These are phyloP conservation scores for Neofusicoccum parvum DNA, from an alignment of 2,329 filamentous ascomycete species.

Conservation along the genomic window DNA sequence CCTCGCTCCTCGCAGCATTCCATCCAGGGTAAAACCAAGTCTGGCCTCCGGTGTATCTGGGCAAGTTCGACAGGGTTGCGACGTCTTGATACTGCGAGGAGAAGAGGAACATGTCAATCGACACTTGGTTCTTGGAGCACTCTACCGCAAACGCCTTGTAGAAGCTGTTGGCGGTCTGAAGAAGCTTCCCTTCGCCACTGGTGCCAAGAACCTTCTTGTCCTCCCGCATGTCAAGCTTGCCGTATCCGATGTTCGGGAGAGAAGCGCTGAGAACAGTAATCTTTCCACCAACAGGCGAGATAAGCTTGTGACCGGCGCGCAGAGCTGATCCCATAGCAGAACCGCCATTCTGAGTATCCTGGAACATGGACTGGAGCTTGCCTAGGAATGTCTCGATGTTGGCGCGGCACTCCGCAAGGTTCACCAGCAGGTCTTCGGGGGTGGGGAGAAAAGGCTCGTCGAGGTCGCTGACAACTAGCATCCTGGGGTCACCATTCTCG, in stretches of 20 bases:
- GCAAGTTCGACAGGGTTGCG: slow-evolving; percentile 91
- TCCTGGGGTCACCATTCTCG: slow-evolving; percentile 80
- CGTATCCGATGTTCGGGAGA: slow-evolving; percentile 84
- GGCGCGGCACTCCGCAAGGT: slow-evolving; percentile 81
- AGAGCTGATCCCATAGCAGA: slow-evolving; percentile 97
- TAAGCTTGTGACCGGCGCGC: slow-evolving; percentile 91
- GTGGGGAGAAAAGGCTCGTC: slow-evolving; percentile 97
- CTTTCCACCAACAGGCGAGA: slow-evolving; percentile 91
- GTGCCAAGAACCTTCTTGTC: slow-evolving; percentile 96
- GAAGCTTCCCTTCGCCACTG: slow-evolving; percentile 80
- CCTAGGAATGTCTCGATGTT: slow-evolving; percentile 90
- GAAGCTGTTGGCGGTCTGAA: slow-evolving; percentile 93
- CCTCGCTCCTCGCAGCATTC: slow-evolving; percentile 91
- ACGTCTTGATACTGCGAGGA: slow-evolving; percentile 97
- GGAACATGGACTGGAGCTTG: slow-evolving; percentile 95
- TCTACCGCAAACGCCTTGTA: slow-evolving; percentile 99
- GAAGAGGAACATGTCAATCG: slow-evolving; percentile 97
- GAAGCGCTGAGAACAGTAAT: slow-evolving; percentile 89
- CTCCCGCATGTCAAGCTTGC: slow-evolving; percentile 89
- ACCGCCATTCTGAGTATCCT: slow-evolving; percentile 83
- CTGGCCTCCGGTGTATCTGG: slow-evolving; percentile 93
- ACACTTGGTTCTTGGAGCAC: slow-evolving; percentile 98
- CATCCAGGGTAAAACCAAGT: slow-evolving; percentile 99
- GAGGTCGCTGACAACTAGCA: slow-evolving; percentile 92
- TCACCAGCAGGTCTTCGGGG: slow-evolving; percentile 87